phyloP scores from a whole-genome alignment of 2,329 filamentous ascomycete genomes.

The Thielaviopsis ethacetica region DNA sequence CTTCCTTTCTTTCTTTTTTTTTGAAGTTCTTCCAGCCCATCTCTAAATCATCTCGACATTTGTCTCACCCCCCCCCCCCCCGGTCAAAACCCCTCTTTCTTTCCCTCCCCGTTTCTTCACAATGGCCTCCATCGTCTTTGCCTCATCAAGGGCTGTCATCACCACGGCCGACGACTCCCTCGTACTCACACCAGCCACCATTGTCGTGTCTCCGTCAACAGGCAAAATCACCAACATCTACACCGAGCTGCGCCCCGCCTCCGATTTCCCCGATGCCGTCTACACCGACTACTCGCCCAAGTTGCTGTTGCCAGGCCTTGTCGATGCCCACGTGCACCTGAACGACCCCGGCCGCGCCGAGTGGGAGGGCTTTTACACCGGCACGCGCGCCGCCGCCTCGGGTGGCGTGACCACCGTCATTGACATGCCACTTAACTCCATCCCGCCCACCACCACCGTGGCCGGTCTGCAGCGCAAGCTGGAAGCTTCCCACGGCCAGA shows the following conservation, averaged over 20 bases:
- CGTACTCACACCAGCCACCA: constrained; percentile 61
- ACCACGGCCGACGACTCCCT: constrained; percentile 47
- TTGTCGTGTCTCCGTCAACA: constrained; percentile 58
- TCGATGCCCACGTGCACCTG: constrained; percentile 93
- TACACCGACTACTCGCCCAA: constrained; percentile 77
- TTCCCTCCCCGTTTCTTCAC: not conserved
- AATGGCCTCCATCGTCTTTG: constrained; percentile 38
- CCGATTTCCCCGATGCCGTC: constrained; percentile 56
- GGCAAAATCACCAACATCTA: constrained; percentile 74
- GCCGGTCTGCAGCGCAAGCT: constrained; percentile 71
- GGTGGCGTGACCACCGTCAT: constrained; percentile 93
- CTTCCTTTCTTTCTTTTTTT: not conserved
- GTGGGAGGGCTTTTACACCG: constrained; percentile 97
- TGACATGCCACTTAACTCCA: constrained; percentile 95
- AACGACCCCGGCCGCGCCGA: constrained; percentile 94
- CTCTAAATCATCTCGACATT: not conserved
- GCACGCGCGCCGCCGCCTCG: constrained; percentile 82
- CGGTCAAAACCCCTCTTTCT: not conserved
- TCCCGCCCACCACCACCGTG: constrained; percentile 87
- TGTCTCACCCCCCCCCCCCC: not conserved
- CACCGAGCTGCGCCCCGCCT: constrained; percentile 55
- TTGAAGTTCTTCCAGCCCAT: not conserved
- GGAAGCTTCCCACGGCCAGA: constrained; percentile 66
- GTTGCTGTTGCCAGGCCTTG: constrained; percentile 75
- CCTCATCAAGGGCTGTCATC: constrained; percentile 70